Conservation (phyloP, 345 rosid species). For the Hibiscus trionum region DNA sequence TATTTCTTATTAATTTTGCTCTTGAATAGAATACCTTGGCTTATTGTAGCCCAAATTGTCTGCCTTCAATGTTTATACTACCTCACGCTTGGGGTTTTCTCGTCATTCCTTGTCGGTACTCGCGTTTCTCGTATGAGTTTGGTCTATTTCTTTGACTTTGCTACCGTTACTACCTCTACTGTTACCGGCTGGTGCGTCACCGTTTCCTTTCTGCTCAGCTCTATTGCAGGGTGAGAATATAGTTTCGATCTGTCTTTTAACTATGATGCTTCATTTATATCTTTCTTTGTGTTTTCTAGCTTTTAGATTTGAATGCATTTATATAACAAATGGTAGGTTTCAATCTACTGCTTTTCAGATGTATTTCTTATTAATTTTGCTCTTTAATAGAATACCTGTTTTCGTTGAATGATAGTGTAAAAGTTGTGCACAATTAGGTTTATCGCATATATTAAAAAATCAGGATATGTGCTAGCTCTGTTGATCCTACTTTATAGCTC, state of each 20-base stretch:
- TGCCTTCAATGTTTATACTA: constrained; percentile 84
- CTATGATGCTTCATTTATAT: neutral
- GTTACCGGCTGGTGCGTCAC: constrained; percentile 84
- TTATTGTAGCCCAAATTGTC: constrained; percentile 78
- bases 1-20: neutral
- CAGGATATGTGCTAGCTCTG: no score
- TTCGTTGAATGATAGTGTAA: neutral
- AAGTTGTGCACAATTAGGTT: no score
- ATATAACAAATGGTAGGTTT: neutral
- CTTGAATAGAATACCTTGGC: constrained; percentile 27
- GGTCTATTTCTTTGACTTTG: constrained; percentile 78
- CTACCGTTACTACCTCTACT: constrained; percentile 54
- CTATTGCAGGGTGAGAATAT: constrained; percentile 55
- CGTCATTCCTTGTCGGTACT: constrained; percentile 57
- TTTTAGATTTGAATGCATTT: neutral
- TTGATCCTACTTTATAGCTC: no score
- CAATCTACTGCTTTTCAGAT: neutral
- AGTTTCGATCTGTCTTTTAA: neutral
- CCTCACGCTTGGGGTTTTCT: constrained; percentile 59
- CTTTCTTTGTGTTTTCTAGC: neutral
- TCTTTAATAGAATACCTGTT: no score
- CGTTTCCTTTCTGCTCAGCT: constrained; percentile 46
- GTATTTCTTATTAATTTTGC: neutral
- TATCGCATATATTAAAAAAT: no score
- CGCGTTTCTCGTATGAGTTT: constrained; percentile 79